Base-by-base conservation (phyloP, 768 basidiomycete species). In the Boletus reticuloceps region DNA sequence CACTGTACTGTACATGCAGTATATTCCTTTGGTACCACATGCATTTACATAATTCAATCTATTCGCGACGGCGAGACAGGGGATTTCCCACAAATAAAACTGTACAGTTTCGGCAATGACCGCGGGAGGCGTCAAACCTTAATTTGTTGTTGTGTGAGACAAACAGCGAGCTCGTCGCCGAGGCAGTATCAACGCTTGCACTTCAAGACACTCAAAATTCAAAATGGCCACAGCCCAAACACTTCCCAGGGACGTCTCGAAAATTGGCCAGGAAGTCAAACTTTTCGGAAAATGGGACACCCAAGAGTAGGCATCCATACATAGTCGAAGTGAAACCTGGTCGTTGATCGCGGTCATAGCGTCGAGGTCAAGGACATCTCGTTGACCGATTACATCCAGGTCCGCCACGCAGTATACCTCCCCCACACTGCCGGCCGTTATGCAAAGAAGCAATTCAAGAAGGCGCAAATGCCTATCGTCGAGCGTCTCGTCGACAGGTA, bases 371-470 rank as follows among this genome's bases (percentile, higher is more conserved):
- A 97, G 80, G 97, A 99, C 71, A 98, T 99, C 76, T 99, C 97
- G 64, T 77, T 99, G 67, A 91, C 91, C 55, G 97, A 99, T 77
- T 98, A 99, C 86, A 97, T 99, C 76, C 95, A 98, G 82, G 89
- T 96, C 76, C 92, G 92, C 72, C 92, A 97, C 74, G 88, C 94
- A 49, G 96, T 98, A 72, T 98, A 94, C 79, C 77, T 97, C 54
- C 96, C 96, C 57, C 96, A 99, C 84, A 99, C 97, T 58, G 95
- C 96, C 61, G 97, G 97, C 63, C 93, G 97, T 76, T 98, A 98
- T 75, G 93, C 95, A 70, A 95, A 95, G 83, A 98, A 98, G 82
- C 95, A 98, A 77, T 99, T 98, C 88, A 98, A 95, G 84, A 99
- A 99, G 86, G 94, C 94, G 6, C 93, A 97, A 75, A 99, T 99